Evolutionary conservation across 768 basidiomycete species (phyloP).

Genomic region (Jaapia argillacea): DNA sequence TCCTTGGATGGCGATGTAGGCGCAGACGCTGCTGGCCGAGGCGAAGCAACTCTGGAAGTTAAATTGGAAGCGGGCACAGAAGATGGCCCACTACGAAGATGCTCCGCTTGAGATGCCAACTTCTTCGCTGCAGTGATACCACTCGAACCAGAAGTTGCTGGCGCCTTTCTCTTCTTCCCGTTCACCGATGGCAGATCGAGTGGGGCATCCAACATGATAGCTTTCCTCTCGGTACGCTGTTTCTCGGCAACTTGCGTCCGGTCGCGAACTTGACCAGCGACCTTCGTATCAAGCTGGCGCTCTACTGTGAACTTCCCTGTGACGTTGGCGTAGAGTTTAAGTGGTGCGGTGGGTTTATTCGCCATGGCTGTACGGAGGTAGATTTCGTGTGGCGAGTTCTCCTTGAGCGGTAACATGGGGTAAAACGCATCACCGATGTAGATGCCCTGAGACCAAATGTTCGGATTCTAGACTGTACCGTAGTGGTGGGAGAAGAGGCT

Average conservation of each 20-base stretch:
- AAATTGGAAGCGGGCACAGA: constrained; percentile 13
- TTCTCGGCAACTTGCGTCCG: constrained; percentile 26
- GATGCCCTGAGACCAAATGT: constrained; percentile 37
- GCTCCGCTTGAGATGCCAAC: constrained; percentile 5
- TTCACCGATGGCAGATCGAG: constrained; percentile 16
- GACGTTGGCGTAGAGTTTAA: constrained; percentile 68
- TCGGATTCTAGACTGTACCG: neutral
- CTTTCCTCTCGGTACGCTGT: constrained; percentile 39
- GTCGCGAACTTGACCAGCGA: constrained; percentile 32
- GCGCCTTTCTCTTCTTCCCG: constrained; percentile 30
- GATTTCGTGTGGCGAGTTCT: constrained; percentile 56
- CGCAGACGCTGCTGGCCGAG: constrained; percentile 10
- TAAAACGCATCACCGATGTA: constrained; percentile 58
- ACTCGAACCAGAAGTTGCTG: constrained; percentile 1
- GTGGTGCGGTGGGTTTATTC: constrained; percentile 48
- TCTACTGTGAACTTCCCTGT: constrained; percentile 64
- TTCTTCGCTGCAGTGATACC: constrained; percentile 7
- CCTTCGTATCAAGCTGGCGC: constrained; percentile 40
- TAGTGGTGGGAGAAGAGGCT: constrained; percentile 13
- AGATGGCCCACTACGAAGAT: constrained; percentile 1
- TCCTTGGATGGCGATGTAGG: constrained; percentile 9
- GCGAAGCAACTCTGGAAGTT: constrained; percentile 15
- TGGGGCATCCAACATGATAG: constrained; percentile 29
- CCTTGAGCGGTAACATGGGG: constrained; percentile 42
- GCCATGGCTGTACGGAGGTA: constrained; percentile 56